Base-by-base conservation (phyloP, 441 rosid genomes). In the Gossypium laxum region DNA sequence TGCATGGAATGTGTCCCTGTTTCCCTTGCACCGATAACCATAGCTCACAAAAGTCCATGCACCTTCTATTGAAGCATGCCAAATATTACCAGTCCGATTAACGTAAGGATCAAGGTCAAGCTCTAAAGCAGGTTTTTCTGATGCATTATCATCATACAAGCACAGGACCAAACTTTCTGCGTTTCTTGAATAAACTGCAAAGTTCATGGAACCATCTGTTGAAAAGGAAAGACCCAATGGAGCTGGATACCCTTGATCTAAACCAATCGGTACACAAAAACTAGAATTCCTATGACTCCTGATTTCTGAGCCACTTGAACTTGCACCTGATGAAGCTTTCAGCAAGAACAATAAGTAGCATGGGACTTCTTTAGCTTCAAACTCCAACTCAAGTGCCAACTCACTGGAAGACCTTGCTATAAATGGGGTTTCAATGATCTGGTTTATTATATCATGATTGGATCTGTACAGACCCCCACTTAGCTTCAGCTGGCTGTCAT, bases 71-170 rank as follows among this genome's bases (percentile, higher is more conserved):
- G 88, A 84, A 50, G 89, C 92, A 78, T 90, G 98, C 95, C 98
- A 90, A 58, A 85, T 76, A 77, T 91, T 92, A 77, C 98, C 96
- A 12, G 93, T 79, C 74, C 90, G 88, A 80, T 91, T 87, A 67
- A 90, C 88, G 72, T 84, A 85, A 2, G 93, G 92, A 82, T 93
- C 93, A 10, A 93, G 95, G 84, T 91, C 96, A 78, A 91, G 91
- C 89, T 90, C 95, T 72, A 93, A 74, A 69, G 92, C 87, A 63
- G 98, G 97, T 73, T 67, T 78, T 34, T 82, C 84, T 7, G 82
- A 74, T 67, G 80, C 59, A 10, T 43, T 59, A 26, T 88, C 93
- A 79, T 83, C 82, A 72, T 82, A 87, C 76, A 93, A 81, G 79
- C 98, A 91, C 30, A 93, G 78, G 75, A 86, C 84, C 68, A 90